These are phyloP conservation scores for Boehmeria nivea DNA, from an alignment of 306 rosid genomes.

Conservation along the genomic window DNA sequence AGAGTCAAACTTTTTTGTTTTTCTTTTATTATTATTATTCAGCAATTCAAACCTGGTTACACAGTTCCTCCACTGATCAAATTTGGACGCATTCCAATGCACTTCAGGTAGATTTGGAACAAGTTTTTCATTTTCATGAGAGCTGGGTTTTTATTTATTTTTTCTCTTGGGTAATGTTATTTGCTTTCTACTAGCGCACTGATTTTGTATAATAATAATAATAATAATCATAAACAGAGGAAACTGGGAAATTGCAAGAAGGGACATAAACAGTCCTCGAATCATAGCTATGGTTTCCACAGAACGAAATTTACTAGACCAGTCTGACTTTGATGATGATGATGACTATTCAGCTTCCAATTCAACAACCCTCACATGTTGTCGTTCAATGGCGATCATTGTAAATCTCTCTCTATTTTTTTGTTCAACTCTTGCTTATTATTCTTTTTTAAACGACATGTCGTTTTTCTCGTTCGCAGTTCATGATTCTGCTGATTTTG, in stretches of 20 bases:
- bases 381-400: conserved; percentile 50
- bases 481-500: conserved; percentile 71
- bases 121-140: background rate
- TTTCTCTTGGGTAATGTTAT: too few species aligned
- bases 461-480: conserved; percentile 39
- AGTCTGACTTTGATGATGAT: conserved; percentile 37
- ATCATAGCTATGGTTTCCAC: conserved; percentile 84
- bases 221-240: conserved; percentile 42
- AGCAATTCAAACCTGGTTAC: conserved; percentile 86
- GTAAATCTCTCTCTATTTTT: conserved; percentile 32
- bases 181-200: background rate
- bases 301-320: conserved; percentile 37
- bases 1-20: conserved; percentile 11
- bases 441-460: background rate
- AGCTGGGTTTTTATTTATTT: too few species aligned
- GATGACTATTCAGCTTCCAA: conserved; percentile 50
- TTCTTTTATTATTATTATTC: background rate
- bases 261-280: conserved; percentile 62
- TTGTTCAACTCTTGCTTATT: conserved; percentile 4
- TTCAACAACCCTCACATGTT: conserved; percentile 49
- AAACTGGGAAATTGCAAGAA: conserved; percentile 87
- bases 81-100: conserved; percentile 89
- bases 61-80: conserved; percentile 83
- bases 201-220: conserved; percentile 5
- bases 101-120: conserved; percentile 54